A percentile compares a stretch with the other conserved stretches of the same genome.
phyloP scores from a whole-genome alignment of 2,329 filamentous ascomycete species.

The Colletotrichum scovillei region DNA sequence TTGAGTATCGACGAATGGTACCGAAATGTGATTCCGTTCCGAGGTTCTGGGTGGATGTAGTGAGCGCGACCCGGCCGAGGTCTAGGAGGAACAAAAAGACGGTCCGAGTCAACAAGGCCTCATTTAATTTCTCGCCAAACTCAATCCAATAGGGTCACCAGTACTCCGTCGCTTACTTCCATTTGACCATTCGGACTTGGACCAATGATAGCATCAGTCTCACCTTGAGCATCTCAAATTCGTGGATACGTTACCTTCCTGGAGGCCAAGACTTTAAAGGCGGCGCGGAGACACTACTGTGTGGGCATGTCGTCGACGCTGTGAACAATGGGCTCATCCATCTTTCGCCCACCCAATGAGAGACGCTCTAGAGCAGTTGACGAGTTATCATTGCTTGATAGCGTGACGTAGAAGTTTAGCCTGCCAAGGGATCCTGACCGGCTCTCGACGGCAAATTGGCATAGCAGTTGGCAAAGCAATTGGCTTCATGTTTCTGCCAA shows the following conservation, averaged over 20 bases:
- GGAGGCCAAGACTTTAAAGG: not conserved
- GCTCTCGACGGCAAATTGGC: not conserved
- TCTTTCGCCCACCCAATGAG: conserved; percentile 14
- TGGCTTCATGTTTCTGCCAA: conserved; percentile 25
- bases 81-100: not conserved
- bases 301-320: not conserved
- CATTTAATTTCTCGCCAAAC: not conserved
- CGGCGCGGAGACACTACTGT: not conserved
- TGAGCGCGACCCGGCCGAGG: too few relatives aligned
- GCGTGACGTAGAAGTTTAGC: conserved; percentile 7
- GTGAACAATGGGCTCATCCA: conserved; percentile 1
- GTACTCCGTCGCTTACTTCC: not conserved
- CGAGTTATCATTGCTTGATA: conserved; percentile 22
- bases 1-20: not conserved
- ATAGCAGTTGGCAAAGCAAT: conserved; percentile 17
- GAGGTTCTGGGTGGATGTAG: not conserved
- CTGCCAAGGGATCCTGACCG: conserved; percentile 2
- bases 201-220: not conserved
- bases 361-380: not conserved
- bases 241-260: not conserved
- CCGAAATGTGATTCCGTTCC: not conserved
- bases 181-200: not conserved
- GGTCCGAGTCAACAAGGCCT: not conserved
- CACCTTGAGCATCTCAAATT: not conserved
- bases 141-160: not conserved